phyloP scores from a whole-genome alignment of 2,329 filamentous ascomycete species.

The Aspergillus pseudoviridinutans region DNA sequence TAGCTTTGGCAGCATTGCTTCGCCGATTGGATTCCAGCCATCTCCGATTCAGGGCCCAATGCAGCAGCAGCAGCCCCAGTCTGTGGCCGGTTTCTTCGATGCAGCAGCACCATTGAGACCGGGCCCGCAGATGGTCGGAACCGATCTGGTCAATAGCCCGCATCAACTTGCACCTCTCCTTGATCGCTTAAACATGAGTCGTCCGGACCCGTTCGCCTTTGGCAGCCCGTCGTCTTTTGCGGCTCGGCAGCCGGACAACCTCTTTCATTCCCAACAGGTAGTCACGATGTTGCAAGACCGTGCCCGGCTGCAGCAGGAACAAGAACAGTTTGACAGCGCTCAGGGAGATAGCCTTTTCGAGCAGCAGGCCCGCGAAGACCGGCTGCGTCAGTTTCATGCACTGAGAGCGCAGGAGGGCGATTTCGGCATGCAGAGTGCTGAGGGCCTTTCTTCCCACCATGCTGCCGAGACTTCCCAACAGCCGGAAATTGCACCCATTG shows the following conservation, averaged over 20 bases:
- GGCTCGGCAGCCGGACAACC: slow-evolving; percentile 43
- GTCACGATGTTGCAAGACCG: slow-evolving; percentile 59
- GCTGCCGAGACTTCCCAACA: slow-evolving; percentile 27
- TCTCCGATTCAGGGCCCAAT: slow-evolving; percentile 57
- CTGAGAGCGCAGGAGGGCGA: slow-evolving; percentile 69
- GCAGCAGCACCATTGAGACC: slow-evolving; percentile 39
- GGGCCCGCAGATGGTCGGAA: slow-evolving; percentile 42
- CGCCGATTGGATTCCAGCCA: slow-evolving; percentile 68
- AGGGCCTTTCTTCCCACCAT: slow-evolving; percentile 41
- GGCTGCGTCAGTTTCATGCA: slow-evolving; percentile 79
- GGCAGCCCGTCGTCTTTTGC: slow-evolving; percentile 44
- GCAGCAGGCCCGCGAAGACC: slow-evolving; percentile 56
- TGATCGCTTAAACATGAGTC: slow-evolving; percentile 60
- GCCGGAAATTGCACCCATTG: slow-evolving; percentile 21
- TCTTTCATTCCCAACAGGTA: slow-evolving; percentile 54
- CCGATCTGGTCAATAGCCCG: slow-evolving; percentile 56
- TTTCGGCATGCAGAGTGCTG: slow-evolving; percentile 32
- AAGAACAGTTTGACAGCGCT: slow-evolving; percentile 50
- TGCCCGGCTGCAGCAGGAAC: slow-evolving; percentile 58
- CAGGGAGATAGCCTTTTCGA: slow-evolving; percentile 46
- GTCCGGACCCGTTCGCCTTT: slow-evolving; percentile 48
- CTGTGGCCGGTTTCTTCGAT: slow-evolving; percentile 69
- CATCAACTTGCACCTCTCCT: slow-evolving; percentile 67
- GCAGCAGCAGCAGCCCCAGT: slow-evolving; percentile 51
- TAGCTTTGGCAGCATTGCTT: slow-evolving; percentile 90